These are phyloP conservation scores for Sequoia sempervirens DNA, from an alignment of 75 land plant species.

Conservation along the genomic window DNA sequence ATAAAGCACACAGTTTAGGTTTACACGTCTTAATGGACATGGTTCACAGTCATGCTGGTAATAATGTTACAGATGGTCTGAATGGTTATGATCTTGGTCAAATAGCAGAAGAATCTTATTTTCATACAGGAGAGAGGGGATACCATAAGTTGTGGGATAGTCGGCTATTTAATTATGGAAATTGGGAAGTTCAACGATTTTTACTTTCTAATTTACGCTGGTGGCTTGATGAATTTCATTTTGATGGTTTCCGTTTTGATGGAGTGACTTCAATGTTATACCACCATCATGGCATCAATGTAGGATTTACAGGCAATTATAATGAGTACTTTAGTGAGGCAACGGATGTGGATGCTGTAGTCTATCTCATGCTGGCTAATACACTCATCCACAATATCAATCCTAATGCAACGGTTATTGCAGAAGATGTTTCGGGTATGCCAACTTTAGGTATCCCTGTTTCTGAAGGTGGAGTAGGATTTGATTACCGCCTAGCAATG, in stretches of 20 bases:
- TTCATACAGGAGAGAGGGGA: conserved; percentile 84
- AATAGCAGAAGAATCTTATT: conserved; percentile 75
- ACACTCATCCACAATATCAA: conserved; percentile 63
- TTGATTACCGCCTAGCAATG: conserved; percentile 96
- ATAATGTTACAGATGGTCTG: conserved; percentile 89
- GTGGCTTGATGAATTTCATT: conserved; percentile 93
- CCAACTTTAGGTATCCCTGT: conserved; percentile 87
- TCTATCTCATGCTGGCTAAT: conserved; percentile 92
- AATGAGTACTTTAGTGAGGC: conserved; percentile 80
- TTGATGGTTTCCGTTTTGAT: conserved; percentile 99
- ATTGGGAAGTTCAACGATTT: conserved; percentile 97
- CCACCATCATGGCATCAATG: conserved; percentile 92
- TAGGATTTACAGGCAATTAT: conserved; percentile 83
- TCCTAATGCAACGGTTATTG: conserved; percentile 87
- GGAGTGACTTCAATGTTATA: conserved; percentile 99
- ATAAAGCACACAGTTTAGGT: conserved; percentile 90
- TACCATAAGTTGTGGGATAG: conserved; percentile 97
- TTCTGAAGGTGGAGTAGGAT: conserved; percentile 84
- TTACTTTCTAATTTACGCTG: conserved; percentile 89
- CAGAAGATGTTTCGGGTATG: conserved; percentile 99
- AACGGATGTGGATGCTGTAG: conserved; percentile 91
- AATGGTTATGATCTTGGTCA: conserved; percentile 97
- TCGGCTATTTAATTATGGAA: conserved; percentile 87
- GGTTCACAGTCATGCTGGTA: conserved; percentile 98
- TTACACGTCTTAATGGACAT: conserved; percentile 85